These are phyloP conservation scores for Musa balbisiana DNA, from an alignment of 202 grass and related monocot species.

Conservation along the genomic window DNA sequence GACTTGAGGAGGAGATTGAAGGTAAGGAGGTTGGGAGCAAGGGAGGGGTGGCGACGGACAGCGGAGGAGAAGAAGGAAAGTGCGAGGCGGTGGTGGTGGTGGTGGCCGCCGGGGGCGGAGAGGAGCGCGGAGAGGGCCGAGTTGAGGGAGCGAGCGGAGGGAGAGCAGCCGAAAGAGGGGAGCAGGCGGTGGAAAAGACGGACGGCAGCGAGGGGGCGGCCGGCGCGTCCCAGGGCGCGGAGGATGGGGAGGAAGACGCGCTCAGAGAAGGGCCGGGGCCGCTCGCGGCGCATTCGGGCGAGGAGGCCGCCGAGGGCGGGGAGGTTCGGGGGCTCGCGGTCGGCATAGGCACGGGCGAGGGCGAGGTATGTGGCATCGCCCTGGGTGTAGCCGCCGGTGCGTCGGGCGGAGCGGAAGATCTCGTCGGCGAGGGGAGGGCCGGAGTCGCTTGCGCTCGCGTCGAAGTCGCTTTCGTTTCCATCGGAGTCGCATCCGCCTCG, in stretches of 20 bases:
- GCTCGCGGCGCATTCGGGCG: constrained; percentile 7
- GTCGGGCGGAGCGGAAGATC: constrained; percentile 1
- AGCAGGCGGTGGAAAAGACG: constrained; percentile 1
- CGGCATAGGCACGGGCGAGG: constrained; percentile 24
- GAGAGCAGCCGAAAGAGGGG: constrained; percentile 11
- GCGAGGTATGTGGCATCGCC: constrained; percentile 26
- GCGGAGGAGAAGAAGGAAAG: constrained; percentile 32
- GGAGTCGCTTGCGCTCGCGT: background rate
- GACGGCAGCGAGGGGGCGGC: constrained; percentile 8
- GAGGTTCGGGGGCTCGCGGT: constrained; percentile 10
- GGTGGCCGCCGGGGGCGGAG: constrained; percentile 3
- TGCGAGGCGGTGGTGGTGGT: constrained; percentile 9
- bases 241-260: constrained; percentile 16
- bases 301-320: constrained; percentile 1
- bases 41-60: constrained; percentile 26
- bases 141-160: constrained; percentile 6
- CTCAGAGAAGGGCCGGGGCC: constrained; percentile 8
- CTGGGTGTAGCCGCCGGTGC: constrained; percentile 20
- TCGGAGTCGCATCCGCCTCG: background rate
- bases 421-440: constrained; percentile 10
- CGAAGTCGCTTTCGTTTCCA: background rate
- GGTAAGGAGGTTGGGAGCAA: constrained; percentile 31
- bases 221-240: constrained; percentile 10
- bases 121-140: constrained; percentile 9
- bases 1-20: constrained; percentile 41